Evolutionary conservation across 768 basidiomycete species (phyloP), one percentile per base, ranked within the genome.

Genomic region (Termitomyces sp.): DNA sequence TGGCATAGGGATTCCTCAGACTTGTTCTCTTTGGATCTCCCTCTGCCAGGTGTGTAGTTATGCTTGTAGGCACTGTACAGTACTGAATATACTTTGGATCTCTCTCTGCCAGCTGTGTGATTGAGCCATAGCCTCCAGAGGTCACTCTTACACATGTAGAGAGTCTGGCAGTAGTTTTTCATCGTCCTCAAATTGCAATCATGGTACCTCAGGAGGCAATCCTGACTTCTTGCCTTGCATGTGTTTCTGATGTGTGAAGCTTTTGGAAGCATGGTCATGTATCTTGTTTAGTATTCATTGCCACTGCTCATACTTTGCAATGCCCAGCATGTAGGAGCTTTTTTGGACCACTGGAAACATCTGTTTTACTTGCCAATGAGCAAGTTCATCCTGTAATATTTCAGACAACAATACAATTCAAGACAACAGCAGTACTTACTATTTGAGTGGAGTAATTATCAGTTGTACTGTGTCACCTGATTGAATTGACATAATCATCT

Each of bases 381-480:
- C 70, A 0, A 70, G 67, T 57, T 79, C 75, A 2, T 73, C 72
- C 76, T 78, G 33, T 13, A 34, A 18, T n/a, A 14, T 36, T n/a
- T 30, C 10, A 36, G 12, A 20, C 5, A 22, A 44, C 22, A 39
- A 46, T 7, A 62, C 49, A 18, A 34, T 8, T 55, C 3, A 56
- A 16, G 6, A 22, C 1, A 43, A 34, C 9, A 61, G 32, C 7
- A 49, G n/a, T 14, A 57, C 65, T 52, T 50, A 79, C 77, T 8
- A 66, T 44, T 26, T 75, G 70, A 1, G 74, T 78, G 0, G 72
- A 71, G 55, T 73, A 78, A 1, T 64, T 67, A 45, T 80, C 74
- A 2, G 71, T 71, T 0, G 73, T 73, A 0, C 79, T 74, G 40
- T 65, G 70, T 0, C 2, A 0, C 0, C 27, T 20, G 9, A 79